Evolutionary conservation across 306 rosid species (phyloP).

Genomic region (Glycine latifolia): DNA sequence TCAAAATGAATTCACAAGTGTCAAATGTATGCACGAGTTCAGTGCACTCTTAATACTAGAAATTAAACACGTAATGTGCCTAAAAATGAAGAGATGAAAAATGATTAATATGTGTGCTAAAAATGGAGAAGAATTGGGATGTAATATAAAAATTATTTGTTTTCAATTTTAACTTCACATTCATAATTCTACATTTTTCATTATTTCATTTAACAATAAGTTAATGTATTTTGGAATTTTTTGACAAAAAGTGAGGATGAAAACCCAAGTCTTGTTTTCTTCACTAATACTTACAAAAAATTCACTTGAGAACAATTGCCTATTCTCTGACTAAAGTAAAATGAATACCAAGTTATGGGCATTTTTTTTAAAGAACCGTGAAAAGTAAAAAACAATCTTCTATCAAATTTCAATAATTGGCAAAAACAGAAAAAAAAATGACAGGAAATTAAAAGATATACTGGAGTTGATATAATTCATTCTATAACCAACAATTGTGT

Average conservation of each 20-base stretch:
- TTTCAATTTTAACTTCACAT: constrained; percentile 25
- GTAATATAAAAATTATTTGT: constrained; percentile 4
- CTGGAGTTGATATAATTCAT: constrained; percentile 32
- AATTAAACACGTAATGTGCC: too few species aligned
- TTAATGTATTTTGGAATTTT: constrained; percentile 21
- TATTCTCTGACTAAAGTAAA: constrained; percentile 21
- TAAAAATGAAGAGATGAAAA: too few species aligned
- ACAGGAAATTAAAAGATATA: constrained; percentile 6
- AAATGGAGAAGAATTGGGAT: constrained; percentile 4
- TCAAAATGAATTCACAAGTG: not conserved
- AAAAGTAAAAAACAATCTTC: constrained; percentile 3
- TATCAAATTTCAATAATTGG: constrained; percentile 12
- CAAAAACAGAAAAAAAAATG: constrained; percentile 26
- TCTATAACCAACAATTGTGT: constrained; percentile 2
- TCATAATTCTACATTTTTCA: constrained; percentile 15
- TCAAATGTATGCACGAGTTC: not conserved
- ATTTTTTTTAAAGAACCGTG: constrained; percentile 27
- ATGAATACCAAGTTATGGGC: constrained; percentile 2
- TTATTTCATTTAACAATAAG: constrained; percentile 3
- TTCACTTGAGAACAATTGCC: constrained; percentile 8
- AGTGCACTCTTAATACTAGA: not conserved
- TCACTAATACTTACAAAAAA: not conserved
- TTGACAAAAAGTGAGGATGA: constrained; percentile 5
- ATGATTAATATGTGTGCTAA: not conserved
- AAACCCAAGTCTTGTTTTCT: constrained; percentile 20